Percentiles rank a stretch among this genome's conserved stretches.
Conservation (phyloP, 2,329 filamentous ascomycete genomes). For the Epichloe scottii region DNA sequence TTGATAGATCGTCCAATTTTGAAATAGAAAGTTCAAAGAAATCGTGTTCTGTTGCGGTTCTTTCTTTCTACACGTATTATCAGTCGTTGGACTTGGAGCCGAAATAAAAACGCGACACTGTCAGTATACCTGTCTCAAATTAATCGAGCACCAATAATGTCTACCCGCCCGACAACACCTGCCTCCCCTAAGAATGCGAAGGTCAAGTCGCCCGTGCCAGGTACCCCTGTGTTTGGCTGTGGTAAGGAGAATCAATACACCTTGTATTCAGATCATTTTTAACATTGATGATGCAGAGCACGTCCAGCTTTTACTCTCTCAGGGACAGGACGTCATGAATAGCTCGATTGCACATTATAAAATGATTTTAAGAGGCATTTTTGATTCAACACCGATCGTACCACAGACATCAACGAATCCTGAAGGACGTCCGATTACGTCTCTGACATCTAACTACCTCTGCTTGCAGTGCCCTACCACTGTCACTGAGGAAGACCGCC, state of each 20-base stretch:
- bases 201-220: constrained; percentile 46
- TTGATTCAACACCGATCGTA: constrained; percentile 52
- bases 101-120: not conserved
- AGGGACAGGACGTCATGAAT: constrained; percentile 50
- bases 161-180: constrained; percentile 34
- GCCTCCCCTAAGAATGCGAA: constrained; percentile 44
- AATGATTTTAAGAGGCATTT: constrained; percentile 56
- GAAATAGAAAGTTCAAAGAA: not conserved
- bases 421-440: constrained; percentile 45
- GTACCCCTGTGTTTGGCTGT: constrained; percentile 50
- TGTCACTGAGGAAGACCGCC: constrained; percentile 50
- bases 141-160: constrained; percentile 22
- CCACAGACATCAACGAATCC: constrained; percentile 50
- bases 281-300: constrained; percentile 42
- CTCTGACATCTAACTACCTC: constrained; percentile 55
- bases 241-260: constrained; percentile 30
- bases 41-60: not conserved
- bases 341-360: constrained; percentile 61
- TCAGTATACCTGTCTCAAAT: not conserved
- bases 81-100: not conserved
- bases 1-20: not conserved
- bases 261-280: not conserved
- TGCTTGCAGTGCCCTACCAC: constrained; percentile 63
- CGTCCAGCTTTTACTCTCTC: constrained; percentile 52
- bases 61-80: not conserved